A percentile compares a stretch with the other conserved stretches of the same genome.
Evolutionary conservation across 768 basidiomycete genomes (phyloP).

Genomic region (Cantharellus anzutake): DNA sequence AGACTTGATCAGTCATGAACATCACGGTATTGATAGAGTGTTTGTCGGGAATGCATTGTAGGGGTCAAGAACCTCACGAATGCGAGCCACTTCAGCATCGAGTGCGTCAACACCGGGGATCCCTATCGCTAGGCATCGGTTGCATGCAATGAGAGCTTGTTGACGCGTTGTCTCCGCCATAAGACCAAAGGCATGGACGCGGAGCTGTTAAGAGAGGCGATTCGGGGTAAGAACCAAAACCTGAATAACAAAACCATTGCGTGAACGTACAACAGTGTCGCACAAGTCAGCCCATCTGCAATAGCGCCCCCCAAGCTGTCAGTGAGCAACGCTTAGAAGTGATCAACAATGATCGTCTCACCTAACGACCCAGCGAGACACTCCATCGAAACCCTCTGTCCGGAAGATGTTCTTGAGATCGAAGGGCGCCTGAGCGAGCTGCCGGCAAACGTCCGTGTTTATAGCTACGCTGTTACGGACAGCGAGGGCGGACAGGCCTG

Average conservation of each 20-base stretch:
- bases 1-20: too few species aligned
- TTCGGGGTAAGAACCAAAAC: not conserved
- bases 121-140: not conserved
- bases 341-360: not conserved
- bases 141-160: not conserved
- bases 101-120: not conserved
- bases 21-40: too few species aligned
- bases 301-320: not conserved
- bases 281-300: not conserved
- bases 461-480: constrained; percentile 19
- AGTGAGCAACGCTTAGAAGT: not conserved
- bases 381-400: not conserved
- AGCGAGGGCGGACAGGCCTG: constrained; percentile 22
- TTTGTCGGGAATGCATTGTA: not conserved
- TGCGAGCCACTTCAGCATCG: not conserved
- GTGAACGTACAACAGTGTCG: not conserved
- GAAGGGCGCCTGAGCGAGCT: not conserved
- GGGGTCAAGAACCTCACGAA: not conserved
- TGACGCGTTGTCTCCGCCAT: not conserved
- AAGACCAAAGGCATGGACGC: not conserved
- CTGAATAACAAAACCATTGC: not conserved
- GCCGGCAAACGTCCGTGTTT: constrained; percentile 21
- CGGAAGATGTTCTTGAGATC: not conserved
- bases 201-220: not conserved
- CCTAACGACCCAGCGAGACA: not conserved